A percentile compares a stretch with the other conserved stretches of the same genome.
These are phyloP conservation scores for Ustilago trichophora DNA, from an alignment of 1,284 basidiomycete genomes.

Conservation along the genomic window DNA sequence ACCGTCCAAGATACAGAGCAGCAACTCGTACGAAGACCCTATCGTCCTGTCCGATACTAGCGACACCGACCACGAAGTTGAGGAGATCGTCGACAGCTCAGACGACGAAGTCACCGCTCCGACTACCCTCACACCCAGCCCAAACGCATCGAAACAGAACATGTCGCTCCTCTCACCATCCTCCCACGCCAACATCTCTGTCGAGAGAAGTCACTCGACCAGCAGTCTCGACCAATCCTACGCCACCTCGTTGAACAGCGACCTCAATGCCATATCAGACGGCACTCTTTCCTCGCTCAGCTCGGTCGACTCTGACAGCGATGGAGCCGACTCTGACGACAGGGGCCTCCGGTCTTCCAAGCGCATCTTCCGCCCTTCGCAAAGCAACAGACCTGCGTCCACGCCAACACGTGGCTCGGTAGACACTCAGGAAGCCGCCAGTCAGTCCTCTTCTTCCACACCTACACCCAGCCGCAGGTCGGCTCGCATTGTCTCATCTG, in stretches of 20 bases:
- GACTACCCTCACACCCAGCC: neutral
- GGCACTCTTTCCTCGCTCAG: slow-evolving; percentile 25
- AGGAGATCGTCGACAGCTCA: neutral
- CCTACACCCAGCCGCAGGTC: slow-evolving; percentile 36
- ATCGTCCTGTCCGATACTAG: slow-evolving; percentile 26
- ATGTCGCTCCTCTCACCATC: neutral
- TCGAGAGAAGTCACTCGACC: slow-evolving; percentile 9
- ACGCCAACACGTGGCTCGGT: slow-evolving; percentile 6
- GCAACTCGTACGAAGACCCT: slow-evolving; percentile 7
- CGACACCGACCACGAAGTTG: slow-evolving; percentile 5
- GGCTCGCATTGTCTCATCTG: slow-evolving; percentile 33
- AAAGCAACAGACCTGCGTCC: neutral
- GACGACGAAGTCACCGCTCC: neutral
- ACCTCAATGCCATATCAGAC: slow-evolving; percentile 18
- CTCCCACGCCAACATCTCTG: neutral
- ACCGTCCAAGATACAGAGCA: neutral
- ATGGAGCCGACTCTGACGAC: slow-evolving; percentile 1
- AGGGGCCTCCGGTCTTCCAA: neutral
- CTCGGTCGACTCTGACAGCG: slow-evolving; percentile 28
- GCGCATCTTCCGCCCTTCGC: neutral
- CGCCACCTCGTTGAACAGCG: slow-evolving; percentile 29
- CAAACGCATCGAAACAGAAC: neutral
- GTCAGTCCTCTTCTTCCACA: slow-evolving; percentile 9
- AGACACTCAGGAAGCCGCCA: neutral
- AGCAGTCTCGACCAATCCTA: slow-evolving; percentile 21